phyloP scores from a whole-genome alignment of 1,139 yeast species.

The Protomyces arabidopsidicola region DNA sequence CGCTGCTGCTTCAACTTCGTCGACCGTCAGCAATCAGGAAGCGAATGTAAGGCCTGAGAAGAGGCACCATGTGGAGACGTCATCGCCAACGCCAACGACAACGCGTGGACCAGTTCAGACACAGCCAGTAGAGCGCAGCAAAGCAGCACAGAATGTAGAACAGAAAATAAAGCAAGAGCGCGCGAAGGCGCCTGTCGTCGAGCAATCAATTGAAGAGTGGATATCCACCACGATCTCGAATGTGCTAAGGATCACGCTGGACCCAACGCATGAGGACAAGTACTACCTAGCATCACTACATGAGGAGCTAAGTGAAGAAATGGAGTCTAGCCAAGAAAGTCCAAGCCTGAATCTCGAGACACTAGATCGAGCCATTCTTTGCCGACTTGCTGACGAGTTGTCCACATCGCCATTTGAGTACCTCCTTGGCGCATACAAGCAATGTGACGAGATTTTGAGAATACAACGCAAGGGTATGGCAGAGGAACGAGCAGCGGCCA shows the following conservation, averaged over 20 bases:
- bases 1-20: not conserved
- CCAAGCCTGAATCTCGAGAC: slow-evolving; percentile 32
- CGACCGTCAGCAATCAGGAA: not conserved
- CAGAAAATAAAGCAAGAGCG: not conserved
- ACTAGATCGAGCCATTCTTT: slow-evolving; percentile 38
- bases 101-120: not conserved
- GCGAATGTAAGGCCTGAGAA: not conserved
- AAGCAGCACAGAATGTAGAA: not conserved
- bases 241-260: slow-evolving; percentile 2
- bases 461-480: slow-evolving; percentile 20
- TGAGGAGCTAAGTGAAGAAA: slow-evolving; percentile 11
- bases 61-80: not conserved
- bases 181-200: not conserved
- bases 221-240: slow-evolving; percentile 1
- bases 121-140: not conserved
- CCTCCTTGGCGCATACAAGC: slow-evolving; percentile 30
- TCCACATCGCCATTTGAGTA: slow-evolving; percentile 32
- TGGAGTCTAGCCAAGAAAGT: not conserved
- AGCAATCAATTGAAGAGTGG: slow-evolving; percentile 5
- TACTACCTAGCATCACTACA: slow-evolving; percentile 11
- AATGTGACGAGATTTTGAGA: slow-evolving; percentile 27
- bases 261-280: slow-evolving; percentile 2
- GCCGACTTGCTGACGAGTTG: slow-evolving; percentile 36
- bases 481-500: slow-evolving; percentile 37
- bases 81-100: not conserved